phyloP scores from a whole-genome alignment of 192 early-diverging fungal genomes.

The Coemansia biformis region DNA sequence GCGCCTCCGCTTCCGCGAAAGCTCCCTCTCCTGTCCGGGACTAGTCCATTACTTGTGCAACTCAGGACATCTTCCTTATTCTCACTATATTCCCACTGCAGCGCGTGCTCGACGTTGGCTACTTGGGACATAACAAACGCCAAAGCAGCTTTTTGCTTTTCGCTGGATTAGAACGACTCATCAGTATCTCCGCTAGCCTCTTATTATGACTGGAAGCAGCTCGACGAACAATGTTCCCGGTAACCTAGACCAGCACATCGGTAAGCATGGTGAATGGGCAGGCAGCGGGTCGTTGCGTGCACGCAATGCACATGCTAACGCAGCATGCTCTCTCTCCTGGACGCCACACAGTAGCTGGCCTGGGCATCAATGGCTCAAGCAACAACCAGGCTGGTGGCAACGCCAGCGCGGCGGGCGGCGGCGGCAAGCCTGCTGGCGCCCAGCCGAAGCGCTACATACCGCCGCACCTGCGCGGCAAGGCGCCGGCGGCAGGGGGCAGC shows the following conservation, averaged over 20 bases:
- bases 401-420: constrained; percentile 12
- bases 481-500: constrained; percentile 43
- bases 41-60: no score
- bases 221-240: constrained; percentile 56
- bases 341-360: constrained; percentile 53
- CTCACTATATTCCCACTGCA: no score
- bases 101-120: no score
- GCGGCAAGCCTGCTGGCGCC: constrained; percentile 8
- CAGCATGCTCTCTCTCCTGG: no score
- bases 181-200: neutral
- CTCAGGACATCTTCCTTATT: no score
- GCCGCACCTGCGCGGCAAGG: constrained; percentile 59
- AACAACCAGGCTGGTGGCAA: constrained; percentile 13
- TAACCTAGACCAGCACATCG: constrained; percentile 68
- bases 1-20: no score
- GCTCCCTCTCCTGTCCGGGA: no score
- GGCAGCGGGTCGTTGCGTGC: neutral
- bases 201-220: constrained; percentile 50
- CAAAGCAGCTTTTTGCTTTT: constrained; percentile 3
- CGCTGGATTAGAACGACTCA: neutral
- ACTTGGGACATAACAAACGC: no score
- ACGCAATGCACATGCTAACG: neutral
- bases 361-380: constrained; percentile 60
- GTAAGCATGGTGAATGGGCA: constrained; percentile 38
- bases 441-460: constrained; percentile 58